Evolutionary conservation across 257 asterid genomes (phyloP), one percentile per base, ranked within the genome.

Genomic region (Przewalskia tangutica): DNA sequence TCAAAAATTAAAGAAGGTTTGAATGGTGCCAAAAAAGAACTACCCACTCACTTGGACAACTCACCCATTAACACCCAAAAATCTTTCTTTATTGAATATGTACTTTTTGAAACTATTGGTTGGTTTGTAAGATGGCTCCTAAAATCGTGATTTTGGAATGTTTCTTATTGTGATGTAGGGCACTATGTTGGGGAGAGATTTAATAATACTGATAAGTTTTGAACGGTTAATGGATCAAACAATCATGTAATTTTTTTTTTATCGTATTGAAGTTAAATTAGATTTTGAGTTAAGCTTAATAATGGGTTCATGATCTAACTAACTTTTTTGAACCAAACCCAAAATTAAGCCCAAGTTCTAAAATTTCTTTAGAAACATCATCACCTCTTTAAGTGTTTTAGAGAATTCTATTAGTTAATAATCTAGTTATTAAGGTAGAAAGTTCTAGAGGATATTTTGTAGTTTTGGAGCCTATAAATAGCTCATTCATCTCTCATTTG

Each of bases 1-100:
- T 68, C 18, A 71, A 75, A 38, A 40, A 75, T 13, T 50, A 50
- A 82, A 82, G 81, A 82, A 6, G 50, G 58, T 71, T 82, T 71
- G 73, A 81, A 70, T 54, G 84, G 64, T 81, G 83, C 46, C 77
- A 81, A 81, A 81, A 81, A 54, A 51, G 65, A 81, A 20, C 82
- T 55, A 16, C 67, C 65, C 77, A 54, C 79, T 53, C 66, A 81
- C 48, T 64, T 18, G 50, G 51, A 65, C 78, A 17, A 63, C 36
- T 27, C 13, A 20, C 73, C 82, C 59, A 18, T 36, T 46, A 48
- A 27, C 4, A n/a, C 60, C 36, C 2, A 20, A 71, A 65, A 18
- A 46, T 11, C 42, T 12, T 48, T 50, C 23, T 50, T 75, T 75
- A 50, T 75, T 75, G 5, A 75, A 73, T 46, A 13, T 75, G 62